Conservation (phyloP, 1,139 yeast species). For the Taphrina communis region DNA sequence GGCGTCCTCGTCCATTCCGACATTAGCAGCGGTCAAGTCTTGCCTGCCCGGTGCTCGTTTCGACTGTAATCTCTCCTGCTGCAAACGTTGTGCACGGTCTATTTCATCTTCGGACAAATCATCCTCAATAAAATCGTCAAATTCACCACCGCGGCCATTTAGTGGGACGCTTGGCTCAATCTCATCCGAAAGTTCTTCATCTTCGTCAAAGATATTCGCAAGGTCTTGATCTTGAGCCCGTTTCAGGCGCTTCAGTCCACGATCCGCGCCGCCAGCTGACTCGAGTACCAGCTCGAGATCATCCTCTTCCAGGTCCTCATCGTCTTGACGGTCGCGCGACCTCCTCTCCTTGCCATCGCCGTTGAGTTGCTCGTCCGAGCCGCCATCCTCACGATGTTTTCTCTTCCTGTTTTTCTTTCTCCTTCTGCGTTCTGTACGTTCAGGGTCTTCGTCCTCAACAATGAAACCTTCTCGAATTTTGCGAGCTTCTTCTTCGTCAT, state of each 20-base stretch:
- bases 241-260: constrained; percentile 78
- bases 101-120: constrained; percentile 95
- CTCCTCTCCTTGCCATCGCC: constrained; percentile 41
- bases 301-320: constrained; percentile 86
- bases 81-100: constrained; percentile 48
- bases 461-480: constrained; percentile 88
- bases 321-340: constrained; percentile 50
- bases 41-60: constrained; percentile 22
- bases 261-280: constrained; percentile 70
- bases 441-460: constrained; percentile 86
- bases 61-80: constrained; percentile 43
- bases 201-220: constrained; percentile 85
- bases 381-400: constrained; percentile 43
- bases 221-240: constrained; percentile 58
- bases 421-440: constrained; percentile 57
- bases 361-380: constrained; percentile 44
- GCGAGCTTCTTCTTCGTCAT: constrained; percentile 54
- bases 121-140: constrained; percentile 96
- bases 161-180: constrained; percentile 53
- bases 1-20: constrained; percentile 85
- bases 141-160: constrained; percentile 65
- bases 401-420: constrained; percentile 47
- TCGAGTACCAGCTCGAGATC: constrained; percentile 90
- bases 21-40: constrained; percentile 36
- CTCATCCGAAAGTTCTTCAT: constrained; percentile 61